Evolutionary conservation across 345 rosid genomes (phyloP).

Genomic region (Eucalyptus erythrocorys): DNA sequence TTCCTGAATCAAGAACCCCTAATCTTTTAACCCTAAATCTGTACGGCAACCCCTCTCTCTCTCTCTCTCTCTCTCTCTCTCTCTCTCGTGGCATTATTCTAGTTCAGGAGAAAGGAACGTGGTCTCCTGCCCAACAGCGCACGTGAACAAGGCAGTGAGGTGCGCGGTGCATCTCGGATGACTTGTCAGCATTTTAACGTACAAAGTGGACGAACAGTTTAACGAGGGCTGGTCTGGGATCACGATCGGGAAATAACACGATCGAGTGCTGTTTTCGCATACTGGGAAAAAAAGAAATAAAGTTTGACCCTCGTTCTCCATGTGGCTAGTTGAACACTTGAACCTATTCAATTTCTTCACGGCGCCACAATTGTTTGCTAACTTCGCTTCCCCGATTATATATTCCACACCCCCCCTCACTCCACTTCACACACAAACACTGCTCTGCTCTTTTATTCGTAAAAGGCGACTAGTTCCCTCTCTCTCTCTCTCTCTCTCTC

Average conservation of each 20-base stretch:
- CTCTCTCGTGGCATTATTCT: background rate
- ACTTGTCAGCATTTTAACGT: background rate
- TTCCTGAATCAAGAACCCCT: background rate
- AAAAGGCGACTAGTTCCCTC: background rate
- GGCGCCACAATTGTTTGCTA: slow-evolving; percentile 7
- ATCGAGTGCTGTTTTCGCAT: background rate
- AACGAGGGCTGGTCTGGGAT: background rate
- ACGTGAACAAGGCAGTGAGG: background rate
- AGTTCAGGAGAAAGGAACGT: background rate
- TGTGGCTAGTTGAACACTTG: background rate
- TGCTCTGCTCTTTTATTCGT: background rate
- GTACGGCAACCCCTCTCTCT: background rate
- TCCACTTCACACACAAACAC: background rate
- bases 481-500: background rate
- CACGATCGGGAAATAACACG: background rate
- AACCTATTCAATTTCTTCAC: slow-evolving; percentile 5
- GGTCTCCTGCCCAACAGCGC: background rate
- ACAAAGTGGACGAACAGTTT: background rate
- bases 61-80: background rate
- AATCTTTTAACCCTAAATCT: background rate
- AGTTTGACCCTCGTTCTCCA: background rate
- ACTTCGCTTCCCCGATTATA: background rate
- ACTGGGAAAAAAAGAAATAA: background rate
- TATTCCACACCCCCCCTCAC: background rate
- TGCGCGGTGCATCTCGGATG: background rate